Evolutionary conservation across 768 basidiomycete species (phyloP).

Genomic region (Termitomyces sp.): DNA sequence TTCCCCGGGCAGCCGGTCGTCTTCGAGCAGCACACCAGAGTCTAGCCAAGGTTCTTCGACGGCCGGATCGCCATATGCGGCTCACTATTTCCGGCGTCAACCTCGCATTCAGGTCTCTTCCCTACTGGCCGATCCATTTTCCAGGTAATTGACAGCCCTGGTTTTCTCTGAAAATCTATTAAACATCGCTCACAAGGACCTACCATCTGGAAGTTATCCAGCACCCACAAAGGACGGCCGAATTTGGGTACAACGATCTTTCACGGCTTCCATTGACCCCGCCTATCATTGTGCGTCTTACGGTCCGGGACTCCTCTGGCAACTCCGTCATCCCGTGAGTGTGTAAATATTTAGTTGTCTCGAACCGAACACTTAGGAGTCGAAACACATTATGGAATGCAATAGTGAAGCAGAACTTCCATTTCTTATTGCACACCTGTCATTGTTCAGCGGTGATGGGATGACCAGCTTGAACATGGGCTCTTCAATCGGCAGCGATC

Average conservation of each 20-base stretch:
- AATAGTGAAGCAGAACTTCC: conserved; percentile 83
- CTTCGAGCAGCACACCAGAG: conserved; percentile 40
- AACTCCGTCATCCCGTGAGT: conserved; percentile 79
- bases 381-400: conserved; percentile 18
- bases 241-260: conserved; percentile 71
- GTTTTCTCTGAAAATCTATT: background rate
- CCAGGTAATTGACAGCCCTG: conserved; percentile 38
- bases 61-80: conserved; percentile 34
- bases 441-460: conserved; percentile 72
- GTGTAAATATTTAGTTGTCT: background rate
- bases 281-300: conserved; percentile 78
- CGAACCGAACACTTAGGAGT: conserved; percentile 6
- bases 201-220: conserved; percentile 87
- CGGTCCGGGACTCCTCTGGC: conserved; percentile 69
- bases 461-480: conserved; percentile 60
- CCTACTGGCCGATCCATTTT: conserved; percentile 52
- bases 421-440: conserved; percentile 83
- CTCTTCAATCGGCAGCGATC: conserved; percentile 50
- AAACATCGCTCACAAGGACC: conserved; percentile 37
- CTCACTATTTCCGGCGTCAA: conserved; percentile 37
- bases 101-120: conserved; percentile 60
- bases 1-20: conserved; percentile 34
- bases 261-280: conserved; percentile 84
- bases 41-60: conserved; percentile 41
- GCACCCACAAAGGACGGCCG: conserved; percentile 79